Base-by-base conservation (phyloP, 164 flowering plant species). In the Stephania cephalantha region DNA sequence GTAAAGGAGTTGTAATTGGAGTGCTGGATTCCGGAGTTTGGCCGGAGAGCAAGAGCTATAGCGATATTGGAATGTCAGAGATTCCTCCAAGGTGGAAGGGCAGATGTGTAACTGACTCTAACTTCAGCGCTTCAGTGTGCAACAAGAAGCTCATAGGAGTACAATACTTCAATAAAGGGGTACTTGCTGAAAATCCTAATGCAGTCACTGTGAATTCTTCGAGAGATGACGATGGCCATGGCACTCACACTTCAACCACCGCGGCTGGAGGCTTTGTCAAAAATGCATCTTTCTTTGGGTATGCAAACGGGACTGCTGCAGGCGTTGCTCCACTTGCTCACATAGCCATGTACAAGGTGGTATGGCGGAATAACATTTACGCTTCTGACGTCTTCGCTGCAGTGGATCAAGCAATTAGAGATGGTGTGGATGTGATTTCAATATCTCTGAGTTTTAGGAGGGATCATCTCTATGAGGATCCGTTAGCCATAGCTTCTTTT, bases 341-440 rank as follows among this genome's bases (percentile, higher is more conserved):
- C 7, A 46, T 75, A 8, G 77, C 77, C 5, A 48, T 74, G 63
- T 74, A 74, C 63, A 74, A 74, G 77, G 71, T 46, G 9, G 22
- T 67, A 6, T 75, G 72, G 72, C 12, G 53, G 2, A 25, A 30
- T 4, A 1, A 6, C 9, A 12, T 45, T 7, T 35, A 15, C 25
- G 7, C 1, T 5, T 18, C 46, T 65, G 76, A 74, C 22, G 10
- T 50, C 46, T 45, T 74, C 9, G 76, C 70, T 18, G 70, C 25
- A 52, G 25, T 71, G 64, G 64, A 71, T 29, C 73, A 71, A 53
- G 70, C 76, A 8, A 65, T 74, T n/a, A 53, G 20, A 20, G 76
- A 46, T 74, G 76, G 55, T 25, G 76, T 71, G 5, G 73, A 71
- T 35, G 42, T 35, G 42, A 35, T 35, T 35, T 35, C 42, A 35